phyloP scores from a whole-genome alignment of 768 basidiomycete species.

The Boletales sp. region DNA sequence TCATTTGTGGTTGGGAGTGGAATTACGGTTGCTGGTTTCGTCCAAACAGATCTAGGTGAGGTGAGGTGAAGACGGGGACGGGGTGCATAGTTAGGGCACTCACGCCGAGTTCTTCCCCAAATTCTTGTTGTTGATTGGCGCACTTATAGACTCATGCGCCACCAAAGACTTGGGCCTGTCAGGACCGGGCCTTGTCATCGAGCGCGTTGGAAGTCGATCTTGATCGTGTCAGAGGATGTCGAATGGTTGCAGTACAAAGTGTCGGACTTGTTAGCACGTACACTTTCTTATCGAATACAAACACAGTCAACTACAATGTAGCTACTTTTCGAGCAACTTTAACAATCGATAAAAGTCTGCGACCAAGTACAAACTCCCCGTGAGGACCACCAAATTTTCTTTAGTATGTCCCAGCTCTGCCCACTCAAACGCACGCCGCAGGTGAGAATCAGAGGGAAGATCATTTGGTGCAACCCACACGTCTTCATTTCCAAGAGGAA shows the following conservation, averaged over 20 bases:
- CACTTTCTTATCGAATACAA: no score
- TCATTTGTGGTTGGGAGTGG: conserved; percentile 4
- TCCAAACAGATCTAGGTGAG: conserved; percentile 12
- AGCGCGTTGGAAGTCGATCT: conserved; percentile 4
- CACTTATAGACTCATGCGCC: conserved; percentile 8
- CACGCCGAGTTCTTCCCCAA: conserved; percentile 23
- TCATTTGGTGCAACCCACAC: conserved; percentile 42
- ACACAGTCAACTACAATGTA: background rate
- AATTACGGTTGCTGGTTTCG: conserved; percentile 21
- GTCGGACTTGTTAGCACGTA: background rate
- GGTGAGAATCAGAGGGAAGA: conserved; percentile 29
- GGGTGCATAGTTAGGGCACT: conserved; percentile 6
- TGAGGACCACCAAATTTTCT: conserved; percentile 61
- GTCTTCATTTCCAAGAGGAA: conserved; percentile 37
- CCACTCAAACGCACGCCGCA: conserved; percentile 52
- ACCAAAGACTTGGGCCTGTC: conserved; percentile 9
- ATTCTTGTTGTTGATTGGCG: conserved; percentile 26
- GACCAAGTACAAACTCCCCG: conserved; percentile 92
- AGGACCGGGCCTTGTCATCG: conserved; percentile 7
- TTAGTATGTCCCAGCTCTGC: conserved; percentile 19
- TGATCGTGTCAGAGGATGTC: conserved; percentile 12
- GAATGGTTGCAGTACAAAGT: background rate
- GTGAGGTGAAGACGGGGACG: conserved; percentile 6
- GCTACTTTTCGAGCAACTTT: conserved; percentile 8
- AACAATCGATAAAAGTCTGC: conserved; percentile 82